Percentiles rank a stretch among this genome's conserved stretches.
phyloP scores from a whole-genome alignment of 805 yeast species.

The Candida chilensis region DNA sequence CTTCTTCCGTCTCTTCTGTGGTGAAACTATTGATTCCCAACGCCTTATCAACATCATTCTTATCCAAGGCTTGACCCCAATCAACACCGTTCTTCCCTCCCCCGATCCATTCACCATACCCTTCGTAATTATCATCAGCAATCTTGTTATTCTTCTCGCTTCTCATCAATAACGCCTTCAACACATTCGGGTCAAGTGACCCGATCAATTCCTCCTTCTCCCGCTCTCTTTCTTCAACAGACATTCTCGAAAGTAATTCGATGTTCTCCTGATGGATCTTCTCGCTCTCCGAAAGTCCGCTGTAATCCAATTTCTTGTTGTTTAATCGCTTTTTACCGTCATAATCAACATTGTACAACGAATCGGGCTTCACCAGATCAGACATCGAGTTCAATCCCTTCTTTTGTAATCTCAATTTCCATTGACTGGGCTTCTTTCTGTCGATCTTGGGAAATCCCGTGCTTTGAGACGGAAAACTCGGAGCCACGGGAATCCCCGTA shows the following conservation, averaged over 20 bases:
- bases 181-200: conserved; percentile 60
- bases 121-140: conserved; percentile 13
- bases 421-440: conserved; percentile 32
- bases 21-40: conserved; percentile 18
- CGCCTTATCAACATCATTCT: conserved; percentile 24
- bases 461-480: conserved; percentile 11
- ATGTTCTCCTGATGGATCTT: conserved; percentile 72
- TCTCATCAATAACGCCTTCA: conserved; percentile 48
- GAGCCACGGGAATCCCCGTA: conserved; percentile 21
- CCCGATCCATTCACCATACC: conserved; percentile 30
- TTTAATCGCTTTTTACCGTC: conserved; percentile 6
- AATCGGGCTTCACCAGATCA: conserved; percentile 5
- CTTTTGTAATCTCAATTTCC: conserved; percentile 34
- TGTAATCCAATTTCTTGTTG: conserved; percentile 5
- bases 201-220: conserved; percentile 61
- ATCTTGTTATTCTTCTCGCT: conserved; percentile 36
- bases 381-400: conserved; percentile 18
- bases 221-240: conserved; percentile 49
- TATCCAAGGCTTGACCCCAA: conserved; percentile 17
- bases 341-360: conserved; percentile 1
- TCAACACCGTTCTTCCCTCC: conserved; percentile 27
- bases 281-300: conserved; percentile 50
- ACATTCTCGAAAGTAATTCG: conserved; percentile 50
- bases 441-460: conserved; percentile 26
- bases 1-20: conserved; percentile 21